Evolutionary conservation across 2,329 filamentous ascomycete species (phyloP).

Genomic region (Coniella lustricola): DNA sequence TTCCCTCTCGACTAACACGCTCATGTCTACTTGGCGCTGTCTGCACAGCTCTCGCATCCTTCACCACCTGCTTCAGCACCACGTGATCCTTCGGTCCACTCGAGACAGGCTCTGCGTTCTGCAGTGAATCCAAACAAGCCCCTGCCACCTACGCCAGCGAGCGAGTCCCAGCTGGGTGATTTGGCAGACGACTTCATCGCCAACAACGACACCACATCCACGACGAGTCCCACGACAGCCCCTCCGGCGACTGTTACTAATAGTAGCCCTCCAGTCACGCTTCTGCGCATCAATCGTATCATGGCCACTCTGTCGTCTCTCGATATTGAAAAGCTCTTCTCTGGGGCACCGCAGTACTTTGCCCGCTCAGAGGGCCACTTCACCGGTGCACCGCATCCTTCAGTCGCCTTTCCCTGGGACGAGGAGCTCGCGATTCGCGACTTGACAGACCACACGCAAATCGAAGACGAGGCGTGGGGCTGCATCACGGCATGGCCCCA

Average conservation of each 20-base stretch:
- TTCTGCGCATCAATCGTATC: conserved; percentile 48
- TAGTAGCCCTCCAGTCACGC: conserved; percentile 29
- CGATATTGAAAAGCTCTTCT: conserved; percentile 64
- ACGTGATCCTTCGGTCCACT: conserved; percentile 10
- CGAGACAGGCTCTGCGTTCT: conserved; percentile 26
- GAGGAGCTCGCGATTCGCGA: conserved; percentile 54
- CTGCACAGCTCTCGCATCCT: conserved; percentile 19
- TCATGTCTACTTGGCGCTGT: conserved; percentile 7
- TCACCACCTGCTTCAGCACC: conserved; percentile 27
- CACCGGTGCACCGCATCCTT: conserved; percentile 53
- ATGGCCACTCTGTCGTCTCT: conserved; percentile 52
- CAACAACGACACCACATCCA: background rate
- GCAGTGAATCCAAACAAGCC: conserved; percentile 48
- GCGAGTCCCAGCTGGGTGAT: conserved; percentile 34
- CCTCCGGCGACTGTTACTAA: conserved; percentile 2
- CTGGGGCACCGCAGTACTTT: conserved; percentile 68
- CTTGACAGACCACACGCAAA: conserved; percentile 56
- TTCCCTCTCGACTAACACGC: background rate
- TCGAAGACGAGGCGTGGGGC: conserved; percentile 57
- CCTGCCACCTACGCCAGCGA: conserved; percentile 45
- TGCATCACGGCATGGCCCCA: conserved; percentile 57
- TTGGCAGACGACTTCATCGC: background rate
- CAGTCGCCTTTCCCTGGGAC: conserved; percentile 62
- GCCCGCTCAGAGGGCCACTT: conserved; percentile 53
- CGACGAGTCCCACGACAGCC: background rate